These are phyloP conservation scores for Litchi chinensis DNA, from an alignment of 345 rosid species.

Conservation along the genomic window DNA sequence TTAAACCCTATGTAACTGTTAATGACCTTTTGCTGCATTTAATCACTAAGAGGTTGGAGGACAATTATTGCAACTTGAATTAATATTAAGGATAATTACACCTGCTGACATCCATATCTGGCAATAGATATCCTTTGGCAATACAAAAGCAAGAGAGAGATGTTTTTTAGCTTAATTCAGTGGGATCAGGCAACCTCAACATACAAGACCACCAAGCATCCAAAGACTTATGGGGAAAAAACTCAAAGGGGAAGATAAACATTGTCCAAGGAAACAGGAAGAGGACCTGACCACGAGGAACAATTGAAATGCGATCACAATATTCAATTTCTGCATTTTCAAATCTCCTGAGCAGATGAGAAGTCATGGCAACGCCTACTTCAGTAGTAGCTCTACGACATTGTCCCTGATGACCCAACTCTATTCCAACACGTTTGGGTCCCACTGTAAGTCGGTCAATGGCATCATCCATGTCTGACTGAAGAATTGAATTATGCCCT, in stretches of 20 bases:
- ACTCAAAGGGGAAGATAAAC: slow-evolving; percentile 7
- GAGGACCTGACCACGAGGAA: slow-evolving; percentile 90
- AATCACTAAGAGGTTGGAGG: background rate
- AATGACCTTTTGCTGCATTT: background rate
- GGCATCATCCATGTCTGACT: slow-evolving; percentile 86
- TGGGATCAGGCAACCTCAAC: background rate
- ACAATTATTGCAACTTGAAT: background rate
- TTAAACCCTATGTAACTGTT: background rate
- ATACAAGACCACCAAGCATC: background rate
- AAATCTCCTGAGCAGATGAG: slow-evolving; percentile 75
- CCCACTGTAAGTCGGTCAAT: slow-evolving; percentile 97
- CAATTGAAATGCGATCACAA: slow-evolving; percentile 84
- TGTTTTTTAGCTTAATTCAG: slow-evolving; percentile 4
- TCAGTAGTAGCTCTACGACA: slow-evolving; percentile 92
- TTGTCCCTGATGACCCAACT: slow-evolving; percentile 82
- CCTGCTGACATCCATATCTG: background rate
- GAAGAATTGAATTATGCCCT: slow-evolving; percentile 68
- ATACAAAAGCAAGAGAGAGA: background rate
- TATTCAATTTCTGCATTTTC: slow-evolving; percentile 80
- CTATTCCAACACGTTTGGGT: slow-evolving; percentile 77
- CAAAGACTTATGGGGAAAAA: background rate
- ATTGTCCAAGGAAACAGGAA: slow-evolving; percentile 27
- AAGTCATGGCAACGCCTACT: slow-evolving; percentile 86
- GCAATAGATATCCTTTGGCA: slow-evolving; percentile 6
- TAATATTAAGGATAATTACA: background rate